Percentiles rank a stretch among this genome's conserved stretches.
phyloP scores from a whole-genome alignment of 2,329 filamentous ascomycete species.

The Colletotrichum sp. region DNA sequence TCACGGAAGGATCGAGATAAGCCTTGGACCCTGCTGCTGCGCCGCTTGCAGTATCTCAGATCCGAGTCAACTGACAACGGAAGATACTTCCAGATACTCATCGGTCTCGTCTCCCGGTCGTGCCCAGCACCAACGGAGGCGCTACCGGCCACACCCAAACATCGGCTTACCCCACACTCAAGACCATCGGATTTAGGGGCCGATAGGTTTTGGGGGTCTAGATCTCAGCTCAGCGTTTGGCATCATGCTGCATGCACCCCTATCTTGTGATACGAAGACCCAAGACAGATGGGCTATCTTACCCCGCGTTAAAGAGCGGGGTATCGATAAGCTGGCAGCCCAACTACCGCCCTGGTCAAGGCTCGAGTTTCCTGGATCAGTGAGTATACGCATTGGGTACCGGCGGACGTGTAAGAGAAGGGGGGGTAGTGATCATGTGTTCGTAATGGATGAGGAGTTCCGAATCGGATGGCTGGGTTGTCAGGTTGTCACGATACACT shows the following conservation, averaged over 20 bases:
- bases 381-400: neutral
- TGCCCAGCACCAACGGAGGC: neutral
- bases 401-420: neutral
- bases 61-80: neutral
- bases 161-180: neutral
- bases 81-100: neutral
- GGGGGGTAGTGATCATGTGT: neutral
- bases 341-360: neutral
- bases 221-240: neutral
- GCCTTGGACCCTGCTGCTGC: neutral
- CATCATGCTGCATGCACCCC: slow-evolving; percentile 1
- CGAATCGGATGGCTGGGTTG: neutral
- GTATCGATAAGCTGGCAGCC: slow-evolving; percentile 17
- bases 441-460: neutral
- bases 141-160: slow-evolving; percentile 4
- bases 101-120: neutral
- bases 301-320: slow-evolving; percentile 5
- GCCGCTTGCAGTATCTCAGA: neutral
- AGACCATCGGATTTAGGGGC: neutral
- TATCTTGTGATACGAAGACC: slow-evolving; percentile 2
- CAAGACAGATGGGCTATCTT: neutral
- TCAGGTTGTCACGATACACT: neutral
- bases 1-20: neutral
- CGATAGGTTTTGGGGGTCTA: neutral
- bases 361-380: neutral